phyloP scores from a whole-genome alignment of 306 rosid genomes.

The Hylodesmum podocarpum region DNA sequence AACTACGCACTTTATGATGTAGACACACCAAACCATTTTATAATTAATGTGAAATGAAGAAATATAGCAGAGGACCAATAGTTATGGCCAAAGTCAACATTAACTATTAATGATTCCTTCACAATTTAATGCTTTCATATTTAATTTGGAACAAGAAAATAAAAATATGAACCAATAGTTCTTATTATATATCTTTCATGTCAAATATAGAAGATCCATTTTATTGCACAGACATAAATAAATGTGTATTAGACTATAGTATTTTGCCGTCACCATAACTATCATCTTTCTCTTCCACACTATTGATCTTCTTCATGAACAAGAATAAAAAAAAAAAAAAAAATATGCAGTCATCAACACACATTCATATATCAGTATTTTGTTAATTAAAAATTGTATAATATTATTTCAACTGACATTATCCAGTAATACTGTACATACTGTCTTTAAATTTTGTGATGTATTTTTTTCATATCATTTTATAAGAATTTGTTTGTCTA shows the following conservation, averaged over 20 bases:
- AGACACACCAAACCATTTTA: background rate
- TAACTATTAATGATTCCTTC: background rate
- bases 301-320: background rate
- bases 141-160: background rate
- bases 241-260: background rate
- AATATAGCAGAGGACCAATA: background rate
- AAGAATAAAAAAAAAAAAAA: too few species aligned
- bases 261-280: background rate
- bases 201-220: background rate
- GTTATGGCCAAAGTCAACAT: background rate
- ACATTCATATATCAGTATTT: too few species aligned
- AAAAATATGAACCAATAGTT: background rate
- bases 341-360: too few species aligned
- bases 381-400: too few species aligned
- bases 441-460: too few species aligned
- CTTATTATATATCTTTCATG: background rate
- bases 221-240: background rate
- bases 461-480: too few species aligned
- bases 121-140: background rate
- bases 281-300: background rate
- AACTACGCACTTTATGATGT: conserved; percentile 22
- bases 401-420: background rate
- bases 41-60: background rate
- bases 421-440: background rate
- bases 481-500: too few species aligned